phyloP scores from a whole-genome alignment of 176 grass and related monocot species.

The Cocos nucifera region DNA sequence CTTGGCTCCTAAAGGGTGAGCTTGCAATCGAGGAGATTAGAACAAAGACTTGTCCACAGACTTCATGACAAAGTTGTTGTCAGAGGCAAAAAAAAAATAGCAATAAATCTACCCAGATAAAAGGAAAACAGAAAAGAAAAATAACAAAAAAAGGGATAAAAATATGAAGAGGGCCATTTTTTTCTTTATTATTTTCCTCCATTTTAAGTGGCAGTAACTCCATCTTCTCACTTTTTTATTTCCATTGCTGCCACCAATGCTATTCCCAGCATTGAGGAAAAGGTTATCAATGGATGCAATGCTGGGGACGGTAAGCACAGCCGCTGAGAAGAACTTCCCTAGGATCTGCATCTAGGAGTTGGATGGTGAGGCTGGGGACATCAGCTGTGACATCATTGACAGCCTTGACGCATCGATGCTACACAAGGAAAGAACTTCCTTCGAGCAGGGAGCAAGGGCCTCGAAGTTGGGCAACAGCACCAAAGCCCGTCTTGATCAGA shows the following conservation, averaged over 20 bases:
- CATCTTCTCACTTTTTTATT: too few relatives aligned
- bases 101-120: too few relatives aligned
- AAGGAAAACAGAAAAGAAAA: too few relatives aligned
- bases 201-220: too few relatives aligned
- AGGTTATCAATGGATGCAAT: conserved; percentile 57
- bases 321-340: conserved; percentile 20
- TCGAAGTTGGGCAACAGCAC: conserved; percentile 1
- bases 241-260: neutral
- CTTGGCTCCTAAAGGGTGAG: too few relatives aligned
- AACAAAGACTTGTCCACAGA: too few relatives aligned
- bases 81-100: too few relatives aligned
- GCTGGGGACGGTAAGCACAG: conserved; percentile 20
- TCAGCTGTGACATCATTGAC: conserved; percentile 88
- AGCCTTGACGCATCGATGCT: conserved; percentile 59
- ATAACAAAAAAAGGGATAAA: too few relatives aligned
- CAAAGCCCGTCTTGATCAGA: conserved; percentile 4
- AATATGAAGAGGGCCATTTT: too few relatives aligned
- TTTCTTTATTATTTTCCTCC: too few relatives aligned
- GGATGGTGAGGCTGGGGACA: conserved; percentile 88
- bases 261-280: conserved; percentile 29
- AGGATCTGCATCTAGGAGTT: conserved; percentile 95
- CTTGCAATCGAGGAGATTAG: too few relatives aligned
- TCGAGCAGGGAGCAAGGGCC: conserved; percentile 8
- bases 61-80: too few relatives aligned
- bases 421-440: conserved; percentile 41